Conservation (phyloP, 164 flowering plant species). For the Tinospora cordifolia region DNA sequence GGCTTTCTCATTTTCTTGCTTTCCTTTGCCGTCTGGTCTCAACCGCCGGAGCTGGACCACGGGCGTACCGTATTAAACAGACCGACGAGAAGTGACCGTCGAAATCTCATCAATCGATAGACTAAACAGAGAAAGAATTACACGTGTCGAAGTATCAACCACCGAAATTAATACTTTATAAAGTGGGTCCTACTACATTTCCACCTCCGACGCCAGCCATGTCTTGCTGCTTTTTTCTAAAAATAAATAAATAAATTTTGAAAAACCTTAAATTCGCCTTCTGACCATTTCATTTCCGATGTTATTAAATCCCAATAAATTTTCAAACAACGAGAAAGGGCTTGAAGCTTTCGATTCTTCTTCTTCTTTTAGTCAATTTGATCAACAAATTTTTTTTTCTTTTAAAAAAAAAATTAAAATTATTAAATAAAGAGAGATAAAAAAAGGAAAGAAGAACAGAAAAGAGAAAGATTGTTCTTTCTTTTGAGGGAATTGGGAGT, state of each 20-base stretch:
- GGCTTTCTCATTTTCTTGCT: no score
- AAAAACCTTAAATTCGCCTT: background rate
- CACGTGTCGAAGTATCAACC: background rate
- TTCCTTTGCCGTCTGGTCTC: no score
- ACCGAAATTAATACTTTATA: background rate
- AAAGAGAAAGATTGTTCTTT: conserved; percentile 10
- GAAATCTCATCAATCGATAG: background rate
- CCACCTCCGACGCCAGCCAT: background rate
- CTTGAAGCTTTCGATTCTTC: conserved; percentile 9
- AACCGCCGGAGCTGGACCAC: no score
- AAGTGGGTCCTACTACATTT: background rate
- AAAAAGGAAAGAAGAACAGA: background rate
- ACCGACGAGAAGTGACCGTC: background rate
- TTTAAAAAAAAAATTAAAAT: background rate
- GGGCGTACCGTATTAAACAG: no score
- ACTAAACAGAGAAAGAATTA: background rate
- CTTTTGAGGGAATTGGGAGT: conserved; percentile 15
- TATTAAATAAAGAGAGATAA: background rate
- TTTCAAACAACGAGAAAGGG: background rate
- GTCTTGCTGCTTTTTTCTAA: background rate
- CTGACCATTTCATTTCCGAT: background rate
- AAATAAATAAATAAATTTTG: background rate
- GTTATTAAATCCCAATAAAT: background rate
- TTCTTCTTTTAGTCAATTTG: background rate
- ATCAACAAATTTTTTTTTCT: no score